Base-by-base conservation (phyloP, 768 basidiomycete genomes). In the Boletus barrowsii region DNA sequence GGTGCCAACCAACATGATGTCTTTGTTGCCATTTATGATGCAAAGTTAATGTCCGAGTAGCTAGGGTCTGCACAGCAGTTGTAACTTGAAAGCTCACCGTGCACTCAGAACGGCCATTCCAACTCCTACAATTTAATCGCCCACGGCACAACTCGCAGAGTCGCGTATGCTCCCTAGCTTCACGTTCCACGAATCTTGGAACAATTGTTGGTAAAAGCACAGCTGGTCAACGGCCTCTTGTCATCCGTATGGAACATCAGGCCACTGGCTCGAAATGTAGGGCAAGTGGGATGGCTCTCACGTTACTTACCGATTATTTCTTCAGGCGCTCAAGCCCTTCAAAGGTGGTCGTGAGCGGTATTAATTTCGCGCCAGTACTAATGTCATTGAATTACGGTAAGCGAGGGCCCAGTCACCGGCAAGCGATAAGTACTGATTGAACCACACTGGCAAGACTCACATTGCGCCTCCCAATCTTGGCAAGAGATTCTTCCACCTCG, bases 401-500 rank as follows among this genome's bases (percentile, higher is more conserved):
- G 39, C 39, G 46, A 58, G 42, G 50, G 29, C 15, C 35, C 20
- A 30, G 24, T 30, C 30, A n/a, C n/a, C 17, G 37, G 14, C 37
- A 39, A 17, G 17, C 37, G n/a, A 17, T 39, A 18, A 39, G 37
- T 18, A 33, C 32, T 40, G 50, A 36, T 26, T 14, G 13, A 29
- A 24, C 33, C 17, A n/a, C 41, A 18, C 36, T n/a, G 8, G n/a
- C 37, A 14, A 39, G 36, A 35, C 41, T 26, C 14, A 10, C 17
- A 26, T 42, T 36, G 6, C 33, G 35, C 44, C 44, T 20, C 14
- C 43, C 50, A 15, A 36, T 46, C 51, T 56, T 35, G 33, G 33
- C 62, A 53, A 57, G 62, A 53, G 29, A 36, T 30, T 49, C 30
- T 49, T 41, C 29, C 32, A 43, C 30, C 42, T 30, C 45, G 36